Evolutionary conservation across 495 filamentous ascomycete genomes (phyloP).

Genomic region (Mytilinidion resinicola): DNA sequence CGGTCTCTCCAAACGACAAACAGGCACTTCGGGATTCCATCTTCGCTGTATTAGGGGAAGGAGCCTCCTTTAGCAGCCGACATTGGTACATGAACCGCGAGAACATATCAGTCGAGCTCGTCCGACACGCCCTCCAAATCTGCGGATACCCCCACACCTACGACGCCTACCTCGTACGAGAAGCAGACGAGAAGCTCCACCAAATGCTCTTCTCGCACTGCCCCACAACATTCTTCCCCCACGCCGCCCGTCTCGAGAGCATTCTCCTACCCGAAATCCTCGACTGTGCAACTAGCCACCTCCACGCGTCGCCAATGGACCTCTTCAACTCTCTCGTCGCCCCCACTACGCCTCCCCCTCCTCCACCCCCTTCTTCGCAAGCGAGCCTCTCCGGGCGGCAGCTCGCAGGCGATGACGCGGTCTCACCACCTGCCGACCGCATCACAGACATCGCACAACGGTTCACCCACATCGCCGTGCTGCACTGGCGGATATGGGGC

Average conservation of each 20-base stretch:
- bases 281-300: slow-evolving; percentile 15
- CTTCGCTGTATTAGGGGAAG: slow-evolving; percentile 28
- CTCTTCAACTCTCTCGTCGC: slow-evolving; percentile 32
- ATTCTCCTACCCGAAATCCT: slow-evolving; percentile 27
- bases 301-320: slow-evolving; percentile 28
- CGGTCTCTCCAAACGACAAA: slow-evolving; percentile 13
- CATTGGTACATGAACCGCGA: slow-evolving; percentile 25
- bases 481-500: slow-evolving; percentile 87
- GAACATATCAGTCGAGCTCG: slow-evolving; percentile 33
- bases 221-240: slow-evolving; percentile 18
- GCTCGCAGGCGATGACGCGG: slow-evolving; percentile 31
- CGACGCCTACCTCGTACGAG: slow-evolving; percentile 18
- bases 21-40: slow-evolving; percentile 24
- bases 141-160: slow-evolving; percentile 13
- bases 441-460: slow-evolving; percentile 64
- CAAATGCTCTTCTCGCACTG: slow-evolving; percentile 8
- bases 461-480: slow-evolving; percentile 67
- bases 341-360: slow-evolving; percentile 15
- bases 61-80: background rate
- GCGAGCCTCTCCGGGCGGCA: background rate
- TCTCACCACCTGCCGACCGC: slow-evolving; percentile 34
- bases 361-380: slow-evolving; percentile 15
- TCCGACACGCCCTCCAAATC: slow-evolving; percentile 26
- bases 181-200: slow-evolving; percentile 23
- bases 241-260: slow-evolving; percentile 19